Evolutionary conservation across 345 rosid genomes (phyloP), one percentile per base, ranked within the genome.

Genomic region (Streptanthus diversifolius): DNA sequence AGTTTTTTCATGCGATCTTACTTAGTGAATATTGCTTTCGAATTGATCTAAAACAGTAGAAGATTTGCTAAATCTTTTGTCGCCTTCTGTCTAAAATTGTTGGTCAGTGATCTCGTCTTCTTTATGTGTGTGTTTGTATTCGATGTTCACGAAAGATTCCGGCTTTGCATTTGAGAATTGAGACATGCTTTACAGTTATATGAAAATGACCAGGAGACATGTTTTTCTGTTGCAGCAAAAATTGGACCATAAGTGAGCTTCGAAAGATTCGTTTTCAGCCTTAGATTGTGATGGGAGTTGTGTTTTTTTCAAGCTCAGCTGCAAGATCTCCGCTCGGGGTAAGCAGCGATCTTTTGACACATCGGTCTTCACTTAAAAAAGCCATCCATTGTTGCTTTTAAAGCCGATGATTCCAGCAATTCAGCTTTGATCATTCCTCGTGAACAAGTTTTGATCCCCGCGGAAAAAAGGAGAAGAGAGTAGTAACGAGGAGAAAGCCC

Each of bases 221-320:
- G 29, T 71, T 13, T 52, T 8, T 68, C 24, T 55, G 35, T n/a
- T 77, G 70, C 64, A 61, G 60, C 4, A 2, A 3, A 15, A 25
- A 2, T 5, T 33, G 24, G 47, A 48, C 27, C 27, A 29, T 24
- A 19, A 68, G 68, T 25, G 49, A 24, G 51, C 4, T 52, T 22
- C 2, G 60, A 40, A 75, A 76, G 74, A 17, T 49, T 68, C 27
- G 22, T 9, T 45, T 39, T 52, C 70, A 79, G 80, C 63, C 64
- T 79, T 39, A 75, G 45, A 76, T 82, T 69, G 89, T 80, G 45
- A 93, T 93, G 98, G 98, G 91, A 87, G 93, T 89, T 75, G 86
- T 93, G 61, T 82, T 85, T 60, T 73, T 90, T 60, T 89, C 97
- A 73, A 93, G 91, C 80, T 85, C 98, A 62, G 91, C 91, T 67